A percentile compares a stretch with the other conserved stretches of the same genome.
Conservation (phyloP, 1,139 yeast species). For the Pneumocystis carinii region DNA sequence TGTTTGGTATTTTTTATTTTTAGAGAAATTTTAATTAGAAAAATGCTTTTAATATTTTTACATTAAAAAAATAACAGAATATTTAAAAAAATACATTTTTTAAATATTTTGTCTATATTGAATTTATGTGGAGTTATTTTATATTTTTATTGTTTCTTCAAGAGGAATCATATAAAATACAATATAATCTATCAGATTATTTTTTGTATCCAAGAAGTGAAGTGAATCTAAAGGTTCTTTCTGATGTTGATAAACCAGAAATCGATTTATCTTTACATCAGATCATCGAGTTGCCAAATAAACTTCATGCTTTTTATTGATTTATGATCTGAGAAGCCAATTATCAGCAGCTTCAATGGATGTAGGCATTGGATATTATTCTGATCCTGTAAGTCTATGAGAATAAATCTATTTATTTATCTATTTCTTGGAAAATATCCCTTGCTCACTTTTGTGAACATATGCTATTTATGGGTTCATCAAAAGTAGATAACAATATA, state of each 20-base stretch:
- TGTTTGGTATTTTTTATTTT: no score
- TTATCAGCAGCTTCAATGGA: conserved; percentile 87
- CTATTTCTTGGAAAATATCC: conserved; percentile 30
- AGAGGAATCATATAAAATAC: no score
- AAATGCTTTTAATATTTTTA: no score
- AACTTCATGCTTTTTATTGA: conserved; percentile 59
- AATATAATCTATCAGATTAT: no score
- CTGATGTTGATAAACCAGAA: neutral
- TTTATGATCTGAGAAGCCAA: conserved; percentile 79
- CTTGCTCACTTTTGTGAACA: conserved; percentile 96
- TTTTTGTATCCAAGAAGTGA: neutral
- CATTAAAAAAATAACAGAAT: no score
- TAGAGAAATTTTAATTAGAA: no score
- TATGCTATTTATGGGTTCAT: conserved; percentile 89
- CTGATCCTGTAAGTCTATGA: conserved; percentile 38
- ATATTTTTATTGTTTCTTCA: no score
- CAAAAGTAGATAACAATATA: conserved; percentile 22
- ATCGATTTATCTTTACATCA: conserved; percentile 32
- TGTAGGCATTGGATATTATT: conserved; percentile 78
- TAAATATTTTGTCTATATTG: no score
- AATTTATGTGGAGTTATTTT: no score
- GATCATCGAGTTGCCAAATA: conserved; percentile 48
- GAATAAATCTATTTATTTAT: neutral
- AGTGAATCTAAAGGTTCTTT: neutral
- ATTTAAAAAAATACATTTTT: no score